phyloP scores from a whole-genome alignment of 768 basidiomycete species.

The Lentinula raphanica region DNA sequence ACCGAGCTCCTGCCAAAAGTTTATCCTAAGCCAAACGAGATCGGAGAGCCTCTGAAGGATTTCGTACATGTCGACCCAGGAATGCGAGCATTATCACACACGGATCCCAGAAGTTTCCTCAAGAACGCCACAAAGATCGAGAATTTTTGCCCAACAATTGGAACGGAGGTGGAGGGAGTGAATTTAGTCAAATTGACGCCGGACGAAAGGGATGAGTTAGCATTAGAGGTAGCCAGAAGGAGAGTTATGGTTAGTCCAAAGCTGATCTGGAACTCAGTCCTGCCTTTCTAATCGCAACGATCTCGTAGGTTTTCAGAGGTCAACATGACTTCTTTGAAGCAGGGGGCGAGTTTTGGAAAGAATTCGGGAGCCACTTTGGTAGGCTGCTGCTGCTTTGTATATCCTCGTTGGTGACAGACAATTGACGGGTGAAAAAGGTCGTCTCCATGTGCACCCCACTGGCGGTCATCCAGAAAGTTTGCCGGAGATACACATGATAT shows the following conservation, averaged over 20 bases:
- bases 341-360: conserved; percentile 39
- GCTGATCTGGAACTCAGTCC: neutral
- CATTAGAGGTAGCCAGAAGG: conserved; percentile 33
- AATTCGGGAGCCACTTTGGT: conserved; percentile 48
- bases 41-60: conserved; percentile 43
- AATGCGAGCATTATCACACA: conserved; percentile 43
- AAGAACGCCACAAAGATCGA: conserved; percentile 33
- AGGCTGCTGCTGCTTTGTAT: conserved; percentile 15
- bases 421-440: neutral
- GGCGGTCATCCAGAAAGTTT: conserved; percentile 47
- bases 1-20: conserved; percentile 41
- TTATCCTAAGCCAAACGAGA: conserved; percentile 29
- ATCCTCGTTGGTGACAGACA: neutral
- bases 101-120: conserved; percentile 48
- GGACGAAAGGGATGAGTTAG: conserved; percentile 46
- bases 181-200: conserved; percentile 40
- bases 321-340: conserved; percentile 52
- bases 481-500: conserved; percentile 58
- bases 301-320: conserved; percentile 42
- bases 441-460: conserved; percentile 58
- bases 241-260: conserved; percentile 8
- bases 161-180: conserved; percentile 51
- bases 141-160: conserved; percentile 50
- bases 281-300: neutral
- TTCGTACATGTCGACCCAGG: conserved; percentile 60